Percentiles rank a stretch among this genome's conserved stretches.
Conservation (phyloP, 257 asterid genomes). For the Solanum chaucha region DNA sequence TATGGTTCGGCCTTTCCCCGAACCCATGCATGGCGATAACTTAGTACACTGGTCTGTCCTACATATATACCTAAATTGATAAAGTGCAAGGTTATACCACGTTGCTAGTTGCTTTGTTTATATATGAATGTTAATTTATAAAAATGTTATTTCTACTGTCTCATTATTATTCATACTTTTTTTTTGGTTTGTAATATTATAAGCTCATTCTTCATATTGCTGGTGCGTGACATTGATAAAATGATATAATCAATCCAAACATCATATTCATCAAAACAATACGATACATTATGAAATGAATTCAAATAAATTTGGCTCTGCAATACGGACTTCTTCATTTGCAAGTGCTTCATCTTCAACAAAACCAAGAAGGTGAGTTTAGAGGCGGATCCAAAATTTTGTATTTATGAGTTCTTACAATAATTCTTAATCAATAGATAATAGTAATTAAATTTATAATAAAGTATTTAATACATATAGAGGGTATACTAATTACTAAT, state of each 20-base stretch:
- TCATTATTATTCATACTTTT: background rate
- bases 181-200: background rate
- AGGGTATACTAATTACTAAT: background rate
- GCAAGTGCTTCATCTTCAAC: background rate
- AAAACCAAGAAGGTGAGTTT: background rate
- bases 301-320: background rate
- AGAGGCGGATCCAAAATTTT: background rate
- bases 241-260: background rate
- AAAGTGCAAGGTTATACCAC: background rate
- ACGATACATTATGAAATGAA: background rate
- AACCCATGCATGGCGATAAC: background rate
- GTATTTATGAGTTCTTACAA: background rate
- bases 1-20: background rate
- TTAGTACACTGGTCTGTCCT: background rate
- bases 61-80: background rate
- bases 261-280: background rate
- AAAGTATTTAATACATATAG: background rate
- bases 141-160: background rate
- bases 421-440: background rate
- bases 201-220: background rate
- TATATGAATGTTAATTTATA: background rate
- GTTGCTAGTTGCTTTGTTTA: background rate
- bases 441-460: background rate
- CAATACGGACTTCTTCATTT: background rate
- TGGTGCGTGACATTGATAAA: background rate